Base-by-base conservation (phyloP, 2,329 filamentous ascomycete species). In the Penicillium aurantiogriseum region DNA sequence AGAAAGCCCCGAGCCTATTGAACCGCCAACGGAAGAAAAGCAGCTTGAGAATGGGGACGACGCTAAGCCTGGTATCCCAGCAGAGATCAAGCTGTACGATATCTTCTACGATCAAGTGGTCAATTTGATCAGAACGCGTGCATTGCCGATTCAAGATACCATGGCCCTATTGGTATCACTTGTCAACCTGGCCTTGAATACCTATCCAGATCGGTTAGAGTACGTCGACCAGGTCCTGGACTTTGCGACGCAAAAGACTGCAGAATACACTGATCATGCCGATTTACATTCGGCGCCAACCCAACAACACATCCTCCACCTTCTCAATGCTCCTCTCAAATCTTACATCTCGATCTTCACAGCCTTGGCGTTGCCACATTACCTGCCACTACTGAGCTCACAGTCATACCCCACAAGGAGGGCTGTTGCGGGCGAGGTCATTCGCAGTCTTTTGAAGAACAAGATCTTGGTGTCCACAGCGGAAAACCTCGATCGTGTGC, bases 61-160 rank as follows among this genome's bases (percentile, higher is more conserved):
- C 4, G 51, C 77, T 72, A 71, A 83, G 78, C 55, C 69, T 38
- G 66, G 55, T 21, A 64, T 68, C 47, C 72, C 75, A 31, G 79
- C 87, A 51, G 88, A 91, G 67, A 87, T 96, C 57, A 93, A 91
- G 76, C 84, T 99, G 25, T 97, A 97, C 74, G 92, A 97, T 76
- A 91, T 97, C 58, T 99, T 97, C 81, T 96, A 97, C 70, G 88
- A 92, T 51, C 94, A 97, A 75, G 94, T 97, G 61, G 89, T 95
- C 71, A 92, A 93, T 69, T 81, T 99, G 51, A 92, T 97, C 61
- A 93, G 92, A 75, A 90, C 90, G 51, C 91, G 97, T 70, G 88
- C 91, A 65, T 82, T 99, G 51, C 89, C 92, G 0, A 93, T 99
- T 63, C 92, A 96, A 74, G 95, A 99, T 72, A 96, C 90, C 19